Conservation (phyloP, 1,284 basidiomycete species). For the Malassezia equina region DNA sequence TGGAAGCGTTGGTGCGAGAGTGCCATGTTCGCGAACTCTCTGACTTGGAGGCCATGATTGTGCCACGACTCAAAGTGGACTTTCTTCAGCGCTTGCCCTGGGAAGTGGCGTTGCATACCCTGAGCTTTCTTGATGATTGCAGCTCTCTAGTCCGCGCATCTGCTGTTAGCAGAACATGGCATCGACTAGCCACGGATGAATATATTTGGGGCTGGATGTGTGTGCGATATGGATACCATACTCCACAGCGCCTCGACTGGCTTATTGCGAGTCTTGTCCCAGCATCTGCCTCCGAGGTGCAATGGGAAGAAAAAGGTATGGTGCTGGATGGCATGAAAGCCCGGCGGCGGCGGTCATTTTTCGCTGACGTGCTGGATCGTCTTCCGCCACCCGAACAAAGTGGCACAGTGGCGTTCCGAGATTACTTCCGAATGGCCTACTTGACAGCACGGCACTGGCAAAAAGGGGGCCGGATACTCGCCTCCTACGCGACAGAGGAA, state of each 20-base stretch:
- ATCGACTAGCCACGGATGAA: slow-evolving; percentile 67
- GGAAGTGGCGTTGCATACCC: slow-evolving; percentile 71
- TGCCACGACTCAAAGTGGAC: slow-evolving; percentile 73
- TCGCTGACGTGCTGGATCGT: neutral
- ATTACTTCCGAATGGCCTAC: slow-evolving; percentile 65
- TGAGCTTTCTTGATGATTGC: slow-evolving; percentile 73
- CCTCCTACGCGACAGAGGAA: slow-evolving; percentile 56
- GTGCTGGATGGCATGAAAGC: neutral
- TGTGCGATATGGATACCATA: slow-evolving; percentile 41
- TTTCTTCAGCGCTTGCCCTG: slow-evolving; percentile 71
- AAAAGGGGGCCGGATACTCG: slow-evolving; percentile 64
- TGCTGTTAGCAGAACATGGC: slow-evolving; percentile 69
- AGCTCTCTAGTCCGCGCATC: slow-evolving; percentile 63
- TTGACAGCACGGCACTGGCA: slow-evolving; percentile 74
- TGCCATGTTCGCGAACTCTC: slow-evolving; percentile 63
- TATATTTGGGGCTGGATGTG: slow-evolving; percentile 75
- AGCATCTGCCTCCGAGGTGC: neutral
- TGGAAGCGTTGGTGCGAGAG: slow-evolving; percentile 32
- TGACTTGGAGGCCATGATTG: slow-evolving; percentile 63
- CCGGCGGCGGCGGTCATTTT: slow-evolving; percentile 4
- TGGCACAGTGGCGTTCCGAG: slow-evolving; percentile 4
- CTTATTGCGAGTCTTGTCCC: neutral
- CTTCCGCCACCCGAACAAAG: neutral
- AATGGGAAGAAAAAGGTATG: neutral
- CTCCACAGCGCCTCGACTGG: slow-evolving; percentile 9